phyloP scores from a whole-genome alignment of 108 stramenopile genomes.

The Seminavis robusta region DNA sequence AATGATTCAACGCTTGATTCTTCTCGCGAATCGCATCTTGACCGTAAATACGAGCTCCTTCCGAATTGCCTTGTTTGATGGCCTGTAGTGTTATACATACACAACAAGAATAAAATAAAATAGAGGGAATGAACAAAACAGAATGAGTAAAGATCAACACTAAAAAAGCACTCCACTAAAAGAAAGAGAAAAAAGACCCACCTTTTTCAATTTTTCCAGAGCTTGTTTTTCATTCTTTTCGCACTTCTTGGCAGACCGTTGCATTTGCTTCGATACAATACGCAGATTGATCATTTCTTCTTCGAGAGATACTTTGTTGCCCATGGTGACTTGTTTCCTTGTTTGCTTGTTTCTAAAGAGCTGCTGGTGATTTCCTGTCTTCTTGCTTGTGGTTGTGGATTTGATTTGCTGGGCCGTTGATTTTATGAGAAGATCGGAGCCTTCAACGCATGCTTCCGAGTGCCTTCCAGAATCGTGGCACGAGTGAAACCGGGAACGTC shows the following conservation, averaged over 20 bases:
- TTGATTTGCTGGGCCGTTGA: too few species aligned
- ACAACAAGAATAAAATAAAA: constrained; percentile 4
- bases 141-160: neutral
- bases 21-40: constrained; percentile 99
- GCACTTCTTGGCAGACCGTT: constrained; percentile 90
- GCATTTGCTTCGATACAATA: constrained; percentile 96
- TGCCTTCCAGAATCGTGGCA: too few species aligned
- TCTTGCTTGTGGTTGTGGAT: too few species aligned
- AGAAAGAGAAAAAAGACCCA: constrained; percentile 14
- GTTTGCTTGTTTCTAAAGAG: neutral
- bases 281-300: constrained; percentile 94
- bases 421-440: too few species aligned
- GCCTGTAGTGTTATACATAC: too few species aligned
- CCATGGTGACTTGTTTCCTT: constrained; percentile 37
- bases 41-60: constrained; percentile 95
- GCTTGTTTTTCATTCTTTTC: constrained; percentile 94
- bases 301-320: constrained; percentile 80
- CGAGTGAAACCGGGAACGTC: too few species aligned
- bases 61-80: constrained; percentile 87
- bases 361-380: too few species aligned
- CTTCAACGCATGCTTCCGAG: too few species aligned
- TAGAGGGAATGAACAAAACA: neutral
- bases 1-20: constrained; percentile 92
- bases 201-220: constrained; percentile 90
- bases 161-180: neutral